Conservation (phyloP, 257 asterid species). For the Lavandula angustifolia region DNA sequence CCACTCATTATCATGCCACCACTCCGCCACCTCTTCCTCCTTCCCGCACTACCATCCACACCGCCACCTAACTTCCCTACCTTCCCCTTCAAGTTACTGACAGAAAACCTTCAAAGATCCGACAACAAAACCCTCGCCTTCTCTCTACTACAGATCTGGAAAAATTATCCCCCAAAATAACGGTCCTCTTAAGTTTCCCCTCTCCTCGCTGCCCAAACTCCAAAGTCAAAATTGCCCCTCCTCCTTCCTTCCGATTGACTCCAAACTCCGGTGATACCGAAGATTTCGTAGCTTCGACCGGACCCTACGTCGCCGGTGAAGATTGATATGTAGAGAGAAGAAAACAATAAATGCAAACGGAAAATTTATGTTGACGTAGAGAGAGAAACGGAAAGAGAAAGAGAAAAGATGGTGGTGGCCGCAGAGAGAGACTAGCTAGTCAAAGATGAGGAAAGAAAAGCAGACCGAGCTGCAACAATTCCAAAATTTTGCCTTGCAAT, state of each 20-base stretch:
- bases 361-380: constrained; percentile 10
- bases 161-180: constrained; percentile 18
- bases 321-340: neutral
- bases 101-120: constrained; percentile 31
- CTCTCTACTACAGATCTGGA: constrained; percentile 39
- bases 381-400: constrained; percentile 32
- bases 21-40: constrained; percentile 47
- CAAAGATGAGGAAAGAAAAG: constrained; percentile 48
- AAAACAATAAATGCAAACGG: neutral
- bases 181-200: neutral
- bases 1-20: constrained; percentile 84
- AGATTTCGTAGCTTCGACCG: neutral
- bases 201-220: constrained; percentile 22
- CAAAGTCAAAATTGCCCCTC: constrained; percentile 35
- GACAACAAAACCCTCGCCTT: constrained; percentile 25
- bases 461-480: constrained; percentile 39
- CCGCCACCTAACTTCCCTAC: constrained; percentile 40
- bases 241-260: constrained; percentile 31
- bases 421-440: constrained; percentile 32
- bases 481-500: constrained; percentile 38
- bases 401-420: constrained; percentile 29
- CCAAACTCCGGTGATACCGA: neutral
- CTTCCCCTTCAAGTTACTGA: constrained; percentile 32
- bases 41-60: constrained; percentile 71
- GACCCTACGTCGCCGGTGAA: constrained; percentile 18